Evolutionary conservation across 179 eudicot species (phyloP), one percentile per base, ranked within the genome.

Genomic region (Silene coronaria): DNA sequence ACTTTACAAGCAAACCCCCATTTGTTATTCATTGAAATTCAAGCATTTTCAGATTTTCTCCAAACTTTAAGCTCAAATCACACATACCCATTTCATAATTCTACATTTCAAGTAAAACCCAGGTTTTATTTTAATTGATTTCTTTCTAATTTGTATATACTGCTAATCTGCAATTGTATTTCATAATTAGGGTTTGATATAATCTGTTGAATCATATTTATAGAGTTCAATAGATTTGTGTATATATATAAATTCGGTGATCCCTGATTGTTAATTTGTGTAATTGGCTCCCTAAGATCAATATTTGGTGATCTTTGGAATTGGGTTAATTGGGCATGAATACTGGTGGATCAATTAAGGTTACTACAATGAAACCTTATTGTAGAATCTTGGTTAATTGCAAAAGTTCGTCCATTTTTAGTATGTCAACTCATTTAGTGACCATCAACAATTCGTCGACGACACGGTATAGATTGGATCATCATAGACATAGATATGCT

Each of bases 311-410:
- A 69, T 75, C 10, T 6, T 16, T 65, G 26, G 34, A 48, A 32
- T 73, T n/a, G 26, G 42, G 10, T 5, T 76, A 24, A 8, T 51
- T 73, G 63, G 48, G 59, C 17, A 80, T 80, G 83, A 76, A n/a
- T 67, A 38, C 74, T 80, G 74, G 79, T 46, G 67, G 70, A 32
- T 80, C 70, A 45, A 80, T 80, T 23, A 75, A 70, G 46, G 60
- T 80, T 28, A 66, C 68, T 10, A 66, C 77, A 5, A 60, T 84
- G 79, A 76, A 82, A 64, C 80, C 84, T 58, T 78, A 78, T 74
- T 76, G 78, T 59, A 79, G 83, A 79, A 57, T 82, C 63, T 76
- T 81, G 72, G 57, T 64, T 45, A 45, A 71, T 24, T 69, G 77
- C 60, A 78, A 71, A 64, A 81, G 63, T 26, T 48, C 79, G 14